These are phyloP conservation scores for Globisporangium uncinulatum DNA, from an alignment of 352 stramenopile genomes.

Conservation along the genomic window DNA sequence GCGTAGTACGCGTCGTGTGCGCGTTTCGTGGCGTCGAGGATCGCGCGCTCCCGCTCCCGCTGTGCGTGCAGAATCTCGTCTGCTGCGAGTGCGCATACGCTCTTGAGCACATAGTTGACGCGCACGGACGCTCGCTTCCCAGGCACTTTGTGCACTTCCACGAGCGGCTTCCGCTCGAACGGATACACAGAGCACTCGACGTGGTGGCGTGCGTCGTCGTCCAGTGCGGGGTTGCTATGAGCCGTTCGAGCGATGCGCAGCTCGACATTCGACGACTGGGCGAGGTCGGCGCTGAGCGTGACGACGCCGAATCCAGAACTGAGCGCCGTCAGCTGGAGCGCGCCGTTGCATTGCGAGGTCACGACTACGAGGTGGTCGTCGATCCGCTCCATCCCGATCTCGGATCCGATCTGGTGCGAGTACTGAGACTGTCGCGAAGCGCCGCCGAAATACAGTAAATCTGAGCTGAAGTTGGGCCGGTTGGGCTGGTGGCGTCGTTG, in stretches of 20 bases:
- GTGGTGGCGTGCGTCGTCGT: conserved; percentile 5
- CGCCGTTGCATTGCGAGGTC: conserved; percentile 17
- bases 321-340: conserved; percentile 37
- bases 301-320: conserved; percentile 34
- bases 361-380: conserved; percentile 28
- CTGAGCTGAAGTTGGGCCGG: too few species aligned
- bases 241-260: conserved; percentile 15
- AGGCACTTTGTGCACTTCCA: conserved; percentile 20
- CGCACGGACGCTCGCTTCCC: conserved; percentile 36
- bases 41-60: neutral
- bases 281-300: conserved; percentile 40
- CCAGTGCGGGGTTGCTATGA: neutral
- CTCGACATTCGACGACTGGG: conserved; percentile 27
- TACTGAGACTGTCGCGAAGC: too few species aligned
- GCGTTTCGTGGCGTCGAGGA: neutral
- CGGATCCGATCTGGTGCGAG: too few species aligned
- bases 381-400: conserved; percentile 14
- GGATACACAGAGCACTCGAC: conserved; percentile 27
- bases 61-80: conserved; percentile 5
- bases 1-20: neutral
- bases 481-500: neutral
- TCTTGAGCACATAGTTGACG: conserved; percentile 24
- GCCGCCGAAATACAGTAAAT: too few species aligned
- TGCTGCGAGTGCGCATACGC: neutral
- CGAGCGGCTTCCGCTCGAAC: conserved; percentile 29